Percentiles rank a stretch among this genome's conserved stretches.
Evolutionary conservation across 2,329 filamentous ascomycete genomes (phyloP).

Genomic region (Claviceps digitariae): DNA sequence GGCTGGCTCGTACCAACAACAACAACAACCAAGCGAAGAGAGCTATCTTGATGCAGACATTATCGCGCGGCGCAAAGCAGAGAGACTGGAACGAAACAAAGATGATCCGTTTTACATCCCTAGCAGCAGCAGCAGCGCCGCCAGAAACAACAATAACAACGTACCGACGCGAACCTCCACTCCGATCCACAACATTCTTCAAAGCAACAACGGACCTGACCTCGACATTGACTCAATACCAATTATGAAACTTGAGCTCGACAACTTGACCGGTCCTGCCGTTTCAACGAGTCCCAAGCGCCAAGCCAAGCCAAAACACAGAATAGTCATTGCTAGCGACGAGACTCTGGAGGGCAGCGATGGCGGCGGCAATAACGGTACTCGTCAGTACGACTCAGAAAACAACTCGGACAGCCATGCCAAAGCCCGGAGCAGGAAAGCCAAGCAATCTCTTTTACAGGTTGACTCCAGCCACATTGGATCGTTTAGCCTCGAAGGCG

Average conservation of each 20-base stretch:
- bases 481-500: conserved; percentile 50
- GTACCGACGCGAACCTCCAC: conserved; percentile 49
- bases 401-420: conserved; percentile 29
- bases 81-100: conserved; percentile 67
- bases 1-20: conserved; percentile 44
- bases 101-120: conserved; percentile 95
- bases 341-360: conserved; percentile 51
- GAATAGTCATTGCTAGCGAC: conserved; percentile 56
- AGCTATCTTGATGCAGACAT: conserved; percentile 60
- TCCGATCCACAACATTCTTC: conserved; percentile 64
- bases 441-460: conserved; percentile 56
- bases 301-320: conserved; percentile 35
- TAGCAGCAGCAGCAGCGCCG: conserved; percentile 7
- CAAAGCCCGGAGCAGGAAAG: conserved; percentile 35
- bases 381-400: conserved; percentile 39
- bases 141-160: conserved; percentile 24
- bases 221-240: conserved; percentile 91
- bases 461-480: conserved; percentile 79
- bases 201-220: conserved; percentile 59
- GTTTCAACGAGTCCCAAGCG: conserved; percentile 18
- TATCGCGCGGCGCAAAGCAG: conserved; percentile 57
- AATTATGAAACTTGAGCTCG: conserved; percentile 81
- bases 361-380: conserved; percentile 24
- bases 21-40: conserved; percentile 47
- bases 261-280: conserved; percentile 28